These are phyloP conservation scores for Quercus tomentella DNA, from an alignment of 331 rosid genomes.

Conservation along the genomic window DNA sequence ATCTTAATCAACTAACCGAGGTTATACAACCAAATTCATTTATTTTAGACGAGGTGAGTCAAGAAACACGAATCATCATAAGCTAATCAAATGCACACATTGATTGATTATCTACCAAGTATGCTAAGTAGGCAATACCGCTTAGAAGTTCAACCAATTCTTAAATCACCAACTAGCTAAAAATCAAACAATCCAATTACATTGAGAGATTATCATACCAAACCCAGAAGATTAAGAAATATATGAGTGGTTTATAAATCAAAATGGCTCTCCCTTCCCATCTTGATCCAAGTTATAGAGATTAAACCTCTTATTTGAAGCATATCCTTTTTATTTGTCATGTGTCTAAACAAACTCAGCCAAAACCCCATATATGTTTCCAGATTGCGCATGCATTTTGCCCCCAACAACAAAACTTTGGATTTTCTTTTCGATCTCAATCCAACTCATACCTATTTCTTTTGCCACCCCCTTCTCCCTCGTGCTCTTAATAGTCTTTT, in stretches of 20 bases:
- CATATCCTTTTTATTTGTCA: slow-evolving; percentile 76
- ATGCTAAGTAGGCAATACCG: background rate
- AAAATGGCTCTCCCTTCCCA: slow-evolving; percentile 13
- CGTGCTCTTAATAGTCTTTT: slow-evolving; percentile 66
- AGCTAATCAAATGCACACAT: no score
- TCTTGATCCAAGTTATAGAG: slow-evolving; percentile 52
- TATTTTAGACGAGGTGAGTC: no score
- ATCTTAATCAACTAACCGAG: no score
- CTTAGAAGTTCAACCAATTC: background rate
- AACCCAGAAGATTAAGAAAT: background rate
- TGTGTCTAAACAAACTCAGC: slow-evolving; percentile 37
- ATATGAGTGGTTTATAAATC: background rate
- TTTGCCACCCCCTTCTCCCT: slow-evolving; percentile 68
- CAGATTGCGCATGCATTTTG: slow-evolving; percentile 61
- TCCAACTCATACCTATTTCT: slow-evolving; percentile 82
- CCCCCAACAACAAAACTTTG: slow-evolving; percentile 79
- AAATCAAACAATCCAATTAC: background rate
- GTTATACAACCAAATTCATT: no score
- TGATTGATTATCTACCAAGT: no score
- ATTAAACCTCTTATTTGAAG: slow-evolving; percentile 60
- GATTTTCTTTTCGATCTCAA: slow-evolving; percentile 63
- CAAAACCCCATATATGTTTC: slow-evolving; percentile 19
- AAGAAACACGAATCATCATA: no score
- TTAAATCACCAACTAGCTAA: background rate
- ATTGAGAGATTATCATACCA: no score